Percentiles rank a stretch among this genome's conserved stretches.
phyloP scores from a whole-genome alignment of 495 filamentous ascomycete species.

The Aspergillus bertholletiae region DNA sequence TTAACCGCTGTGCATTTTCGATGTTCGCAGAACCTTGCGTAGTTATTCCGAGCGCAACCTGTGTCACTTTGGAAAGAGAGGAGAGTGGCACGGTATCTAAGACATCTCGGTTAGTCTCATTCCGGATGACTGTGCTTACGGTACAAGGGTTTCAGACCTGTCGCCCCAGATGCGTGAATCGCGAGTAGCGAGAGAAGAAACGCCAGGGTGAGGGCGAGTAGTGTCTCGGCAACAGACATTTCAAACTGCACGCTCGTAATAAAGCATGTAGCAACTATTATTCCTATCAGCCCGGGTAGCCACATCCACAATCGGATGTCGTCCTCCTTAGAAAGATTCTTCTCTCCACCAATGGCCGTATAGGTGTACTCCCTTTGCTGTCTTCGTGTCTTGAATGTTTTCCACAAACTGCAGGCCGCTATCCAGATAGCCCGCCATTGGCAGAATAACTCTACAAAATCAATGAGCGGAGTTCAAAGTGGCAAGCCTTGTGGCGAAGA shows the following conservation, averaged over 20 bases:
- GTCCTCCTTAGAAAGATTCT: neutral
- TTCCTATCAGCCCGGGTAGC: neutral
- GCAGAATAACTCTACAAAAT: neutral
- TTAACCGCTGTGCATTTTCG: neutral
- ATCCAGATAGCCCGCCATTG: constrained; percentile 4
- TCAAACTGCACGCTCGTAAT: neutral
- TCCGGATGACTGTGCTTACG: neutral
- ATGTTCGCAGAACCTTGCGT: neutral
- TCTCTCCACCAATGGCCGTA: too few relatives aligned
- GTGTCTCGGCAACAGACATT: neutral
- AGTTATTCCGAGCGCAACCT: neutral
- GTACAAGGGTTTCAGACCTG: neutral
- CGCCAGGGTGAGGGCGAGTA: neutral
- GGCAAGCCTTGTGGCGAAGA: neutral
- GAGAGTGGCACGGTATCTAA: neutral
- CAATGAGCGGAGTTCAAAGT: too few relatives aligned
- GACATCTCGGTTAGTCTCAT: neutral
- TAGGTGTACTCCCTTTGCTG: too few relatives aligned
- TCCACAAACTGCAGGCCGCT: neutral
- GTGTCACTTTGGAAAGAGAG: constrained; percentile 5
- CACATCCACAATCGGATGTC: constrained; percentile 1
- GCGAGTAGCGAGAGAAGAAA: constrained; percentile 1
- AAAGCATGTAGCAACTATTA: neutral
- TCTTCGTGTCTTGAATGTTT: neutral
- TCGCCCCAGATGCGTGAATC: constrained; percentile 2